Evolutionary conservation across 108 stramenopile genomes (phyloP), one percentile per base, ranked within the genome.

Genomic region (Skeletonema menzelii): DNA sequence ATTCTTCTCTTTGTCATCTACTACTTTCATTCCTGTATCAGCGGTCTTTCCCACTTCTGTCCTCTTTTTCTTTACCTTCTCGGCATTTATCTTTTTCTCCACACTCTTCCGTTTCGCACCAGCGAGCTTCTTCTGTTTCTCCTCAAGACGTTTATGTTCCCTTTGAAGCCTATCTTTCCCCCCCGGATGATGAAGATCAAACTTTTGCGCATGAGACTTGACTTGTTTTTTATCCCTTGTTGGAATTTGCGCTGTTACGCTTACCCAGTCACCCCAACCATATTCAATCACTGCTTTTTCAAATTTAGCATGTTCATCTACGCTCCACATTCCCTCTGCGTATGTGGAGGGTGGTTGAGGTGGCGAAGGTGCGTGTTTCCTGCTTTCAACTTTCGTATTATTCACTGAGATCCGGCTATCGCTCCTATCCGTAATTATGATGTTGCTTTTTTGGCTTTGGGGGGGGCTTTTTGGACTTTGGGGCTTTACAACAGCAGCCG

Each of bases 141-240:
- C 24, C 4, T 0, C 3, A n/a, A 15, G 40, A n/a, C 8, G 2
- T 46, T 53, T 53, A 11, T 60, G 57, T 28, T 47, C 28, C 42
- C 38, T 22, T 7, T 49, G 8, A 27, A 70, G 31, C 17, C 47
- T 19, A 44, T 27, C 60, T 37, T 32, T 61, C 42, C 59, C 70
- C 15, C 12, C 14, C 34, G 70, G 70, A 3, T 22, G 70, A 49
- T 47, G 38, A 30, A 37, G 14, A 8, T 26, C 40, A 53, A 67
- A 56, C 22, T 74, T 74, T 60, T 74, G 73, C 1, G 73, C 73
- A 49, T 74, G 73, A 46, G 61, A 55, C 40, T 74, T 74, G 15
- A 66, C 58, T 47, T 74, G 65, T 0, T 28, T 44, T 22, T 58
- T 59, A 30, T 57, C 40, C 22, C 65, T 38, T 5, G 73, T 60